phyloP scores from a whole-genome alignment of 139 green algal species.

The Closterium sp. region DNA sequence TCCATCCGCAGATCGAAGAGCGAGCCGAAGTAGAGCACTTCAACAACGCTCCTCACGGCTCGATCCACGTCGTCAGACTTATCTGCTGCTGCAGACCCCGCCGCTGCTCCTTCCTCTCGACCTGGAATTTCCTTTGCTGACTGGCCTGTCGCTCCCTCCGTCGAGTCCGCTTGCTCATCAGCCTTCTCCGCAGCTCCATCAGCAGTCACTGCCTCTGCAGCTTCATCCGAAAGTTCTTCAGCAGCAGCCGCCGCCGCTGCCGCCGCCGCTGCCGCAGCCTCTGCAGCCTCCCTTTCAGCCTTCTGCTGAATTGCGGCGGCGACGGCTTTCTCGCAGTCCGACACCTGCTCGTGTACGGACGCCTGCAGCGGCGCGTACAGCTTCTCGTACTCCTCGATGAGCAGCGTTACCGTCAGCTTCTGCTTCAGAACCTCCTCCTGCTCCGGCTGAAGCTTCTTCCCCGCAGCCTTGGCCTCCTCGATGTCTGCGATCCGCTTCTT shows the following conservation, averaged over 20 bases:
- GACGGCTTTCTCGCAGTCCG: background rate
- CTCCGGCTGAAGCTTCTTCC: constrained; percentile 23
- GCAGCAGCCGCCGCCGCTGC: background rate
- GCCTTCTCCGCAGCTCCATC: background rate
- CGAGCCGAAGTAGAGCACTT: constrained; percentile 29
- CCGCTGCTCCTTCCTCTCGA: background rate
- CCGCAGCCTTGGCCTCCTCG: constrained; percentile 11
- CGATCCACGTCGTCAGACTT: background rate
- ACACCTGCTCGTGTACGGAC: background rate
- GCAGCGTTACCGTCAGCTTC: background rate
- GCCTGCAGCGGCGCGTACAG: constrained; percentile 8
- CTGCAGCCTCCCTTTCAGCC: background rate
- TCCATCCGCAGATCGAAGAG: constrained; percentile 21
- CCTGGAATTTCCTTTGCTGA: background rate
- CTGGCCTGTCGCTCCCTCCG: background rate
- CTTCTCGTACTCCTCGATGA: constrained; percentile 39
- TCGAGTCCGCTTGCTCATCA: background rate
- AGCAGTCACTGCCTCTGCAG: background rate
- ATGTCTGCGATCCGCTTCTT: background rate
- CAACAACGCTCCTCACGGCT: background rate
- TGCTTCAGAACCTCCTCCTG: constrained; percentile 29
- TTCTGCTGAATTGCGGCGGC: background rate
- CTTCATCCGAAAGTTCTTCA: background rate
- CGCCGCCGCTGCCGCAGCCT: background rate
- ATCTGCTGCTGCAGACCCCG: background rate